Base-by-base conservation (phyloP, 176 grass and related monocot genomes). In the Hyparrhenia diplandra region DNA sequence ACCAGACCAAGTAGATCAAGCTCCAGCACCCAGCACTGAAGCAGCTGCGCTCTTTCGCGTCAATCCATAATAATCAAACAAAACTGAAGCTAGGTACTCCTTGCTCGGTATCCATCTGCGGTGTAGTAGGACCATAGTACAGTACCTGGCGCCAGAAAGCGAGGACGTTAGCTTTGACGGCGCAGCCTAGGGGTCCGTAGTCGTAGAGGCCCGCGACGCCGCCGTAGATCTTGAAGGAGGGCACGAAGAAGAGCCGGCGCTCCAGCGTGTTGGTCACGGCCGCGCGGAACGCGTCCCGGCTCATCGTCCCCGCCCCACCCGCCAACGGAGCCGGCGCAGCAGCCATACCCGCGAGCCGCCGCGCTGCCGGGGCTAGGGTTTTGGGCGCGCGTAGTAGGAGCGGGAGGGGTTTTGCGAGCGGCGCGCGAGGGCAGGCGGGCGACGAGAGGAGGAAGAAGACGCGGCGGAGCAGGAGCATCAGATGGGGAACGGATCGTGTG, bases 201-300 rank as follows among this genome's bases (percentile, higher is more conserved):
- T 97, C 91, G n/a, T 94, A 97, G 23, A 97, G 85, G 12, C 94
- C 94, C 25, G 94, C 94, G 58, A 97, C 94, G 29, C 94, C 94
- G 55, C 94, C 87, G 74, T 97, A 97, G 76, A 97, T 97, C 89
- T 97, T 97, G 87, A 94, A 97, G 55, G 94, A 94, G 11, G 91
- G 91, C 43, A 94, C 84, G 85, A 90, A 97, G 82, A 97, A 97
- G 65, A 97, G 85, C 34, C 89, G 66, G 67, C 94, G 81, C 89
- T 97, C 94, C 42, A 97, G 87, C 40, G 94, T 97, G 83, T 97
- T 97, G 66, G 60, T 80, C 52, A 94, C 91, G 63, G 89, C 82
- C 70, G 90, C 82, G 36, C 94, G 82, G 79, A 94, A 76, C 58
- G 94, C 91, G 78, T 97, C 94, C 67, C 91, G 87, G 69, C 68